phyloP scores from a whole-genome alignment of 129 eudicot genomes.

The carrot (Daucus carota) region DNA sequence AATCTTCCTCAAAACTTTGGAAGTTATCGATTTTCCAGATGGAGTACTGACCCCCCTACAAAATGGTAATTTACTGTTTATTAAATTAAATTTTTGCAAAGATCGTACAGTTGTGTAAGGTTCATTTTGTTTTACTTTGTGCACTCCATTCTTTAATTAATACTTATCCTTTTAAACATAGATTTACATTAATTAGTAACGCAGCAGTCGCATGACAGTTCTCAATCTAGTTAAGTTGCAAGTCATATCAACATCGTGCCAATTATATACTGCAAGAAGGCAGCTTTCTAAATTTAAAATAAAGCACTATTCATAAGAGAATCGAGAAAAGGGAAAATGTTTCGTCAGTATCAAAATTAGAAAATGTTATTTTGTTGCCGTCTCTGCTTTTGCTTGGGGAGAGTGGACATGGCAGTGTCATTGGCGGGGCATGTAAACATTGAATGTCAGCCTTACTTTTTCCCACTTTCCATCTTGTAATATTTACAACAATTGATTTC shows the following conservation, averaged over 20 bases:
- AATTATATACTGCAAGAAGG: not conserved
- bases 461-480: too few relatives aligned
- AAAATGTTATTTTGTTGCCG: too few relatives aligned
- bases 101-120: not conserved
- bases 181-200: not conserved
- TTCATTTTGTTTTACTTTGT: not conserved
- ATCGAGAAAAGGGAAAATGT: too few relatives aligned
- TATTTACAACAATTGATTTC: too few relatives aligned
- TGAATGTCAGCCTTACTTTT: too few relatives aligned
- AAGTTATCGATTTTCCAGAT: slow-evolving; percentile 46
- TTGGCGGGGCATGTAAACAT: too few relatives aligned
- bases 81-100: not conserved
- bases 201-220: not conserved
- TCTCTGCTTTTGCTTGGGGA: too few relatives aligned
- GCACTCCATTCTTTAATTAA: not conserved
- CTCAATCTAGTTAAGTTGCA: not conserved
- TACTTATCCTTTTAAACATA: not conserved
- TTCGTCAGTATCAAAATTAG: too few relatives aligned
- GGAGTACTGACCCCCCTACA: slow-evolving; percentile 52
- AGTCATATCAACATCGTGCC: not conserved
- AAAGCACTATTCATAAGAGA: too few relatives aligned
- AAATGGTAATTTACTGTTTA: slow-evolving; percentile 33
- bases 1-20: slow-evolving; percentile 79
- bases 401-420: too few relatives aligned
- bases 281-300: too few relatives aligned